A percentile compares a stretch with the other conserved stretches of the same genome.
These are phyloP conservation scores for Yamadazyma dendronema DNA, from an alignment of 1,139 yeast genomes.

Conservation along the genomic window DNA sequence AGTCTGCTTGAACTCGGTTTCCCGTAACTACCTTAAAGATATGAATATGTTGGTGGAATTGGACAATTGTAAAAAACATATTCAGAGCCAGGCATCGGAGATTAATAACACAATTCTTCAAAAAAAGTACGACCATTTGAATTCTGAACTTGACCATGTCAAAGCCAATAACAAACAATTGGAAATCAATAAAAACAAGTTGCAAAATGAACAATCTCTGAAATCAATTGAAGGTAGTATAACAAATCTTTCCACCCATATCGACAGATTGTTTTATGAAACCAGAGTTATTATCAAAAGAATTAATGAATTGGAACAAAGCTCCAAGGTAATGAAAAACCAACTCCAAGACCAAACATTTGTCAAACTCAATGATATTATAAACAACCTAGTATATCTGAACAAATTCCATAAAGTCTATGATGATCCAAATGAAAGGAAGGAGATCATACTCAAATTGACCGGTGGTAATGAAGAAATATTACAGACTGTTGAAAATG, in stretches of 20 bases:
- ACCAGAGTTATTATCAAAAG: slow-evolving; percentile 68
- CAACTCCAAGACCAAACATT: slow-evolving; percentile 31
- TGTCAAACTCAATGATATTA: slow-evolving; percentile 28
- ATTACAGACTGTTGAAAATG: slow-evolving; percentile 9
- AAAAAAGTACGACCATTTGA: slow-evolving; percentile 27
- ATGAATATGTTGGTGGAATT: slow-evolving; percentile 22
- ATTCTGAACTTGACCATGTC: slow-evolving; percentile 31
- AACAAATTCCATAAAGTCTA: slow-evolving; percentile 33
- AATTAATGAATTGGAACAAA: slow-evolving; percentile 78
- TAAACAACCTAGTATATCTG: slow-evolving; percentile 37
- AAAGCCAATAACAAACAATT: slow-evolving; percentile 29
- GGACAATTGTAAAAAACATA: slow-evolving; percentile 19
- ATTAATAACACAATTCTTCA: slow-evolving; percentile 14
- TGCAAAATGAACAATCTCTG: slow-evolving; percentile 33
- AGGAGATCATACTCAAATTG: slow-evolving; percentile 26
- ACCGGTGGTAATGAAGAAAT: slow-evolving; percentile 19
- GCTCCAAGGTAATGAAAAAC: slow-evolving; percentile 47
- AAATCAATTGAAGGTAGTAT: slow-evolving; percentile 47
- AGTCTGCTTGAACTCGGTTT: slow-evolving; percentile 25
- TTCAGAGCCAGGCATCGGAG: slow-evolving; percentile 9
- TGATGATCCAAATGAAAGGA: slow-evolving; percentile 27
- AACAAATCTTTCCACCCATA: slow-evolving; percentile 62
- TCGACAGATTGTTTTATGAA: slow-evolving; percentile 80
- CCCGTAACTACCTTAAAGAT: slow-evolving; percentile 22
- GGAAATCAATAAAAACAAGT: slow-evolving; percentile 26